Evolutionary conservation across 495 filamentous ascomycete species (phyloP).

Genomic region (Annulohypoxylon maeteangense): DNA sequence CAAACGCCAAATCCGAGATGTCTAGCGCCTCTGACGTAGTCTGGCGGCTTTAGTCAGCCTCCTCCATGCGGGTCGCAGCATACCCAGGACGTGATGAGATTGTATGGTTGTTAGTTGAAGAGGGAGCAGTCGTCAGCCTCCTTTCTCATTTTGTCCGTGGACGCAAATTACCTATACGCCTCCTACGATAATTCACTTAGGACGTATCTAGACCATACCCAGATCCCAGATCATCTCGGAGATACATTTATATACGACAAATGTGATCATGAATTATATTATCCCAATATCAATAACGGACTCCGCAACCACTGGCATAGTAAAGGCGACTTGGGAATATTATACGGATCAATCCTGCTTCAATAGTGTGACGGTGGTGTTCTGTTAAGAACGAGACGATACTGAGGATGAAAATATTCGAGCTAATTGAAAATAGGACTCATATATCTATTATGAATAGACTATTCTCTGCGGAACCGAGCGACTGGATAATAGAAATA

Average conservation of each 20-base stretch:
- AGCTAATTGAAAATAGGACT: neutral
- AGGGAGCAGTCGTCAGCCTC: conserved; percentile 4
- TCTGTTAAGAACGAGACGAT: neutral
- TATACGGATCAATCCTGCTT: too few relatives aligned
- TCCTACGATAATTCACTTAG: neutral
- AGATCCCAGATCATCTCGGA: conserved; percentile 10
- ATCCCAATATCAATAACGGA: neutral
- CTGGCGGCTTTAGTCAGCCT: neutral
- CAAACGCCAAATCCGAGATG: neutral
- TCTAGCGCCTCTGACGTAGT: neutral
- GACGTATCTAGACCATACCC: neutral
- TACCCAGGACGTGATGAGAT: conserved; percentile 13
- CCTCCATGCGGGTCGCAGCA: neutral
- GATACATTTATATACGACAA: conserved; percentile 14
- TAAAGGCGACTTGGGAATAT: too few relatives aligned
- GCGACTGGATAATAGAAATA: neutral
- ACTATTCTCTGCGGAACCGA: neutral
- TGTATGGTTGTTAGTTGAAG: conserved; percentile 2
- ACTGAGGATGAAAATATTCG: neutral
- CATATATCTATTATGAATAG: too few relatives aligned
- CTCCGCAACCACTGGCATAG: neutral
- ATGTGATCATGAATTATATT: conserved; percentile 10
- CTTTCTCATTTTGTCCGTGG: neutral
- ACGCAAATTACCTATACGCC: neutral
- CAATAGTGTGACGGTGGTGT: too few relatives aligned